Base-by-base conservation (phyloP, 202 grass and related monocot species). In the Elaeis oleifera region DNA sequence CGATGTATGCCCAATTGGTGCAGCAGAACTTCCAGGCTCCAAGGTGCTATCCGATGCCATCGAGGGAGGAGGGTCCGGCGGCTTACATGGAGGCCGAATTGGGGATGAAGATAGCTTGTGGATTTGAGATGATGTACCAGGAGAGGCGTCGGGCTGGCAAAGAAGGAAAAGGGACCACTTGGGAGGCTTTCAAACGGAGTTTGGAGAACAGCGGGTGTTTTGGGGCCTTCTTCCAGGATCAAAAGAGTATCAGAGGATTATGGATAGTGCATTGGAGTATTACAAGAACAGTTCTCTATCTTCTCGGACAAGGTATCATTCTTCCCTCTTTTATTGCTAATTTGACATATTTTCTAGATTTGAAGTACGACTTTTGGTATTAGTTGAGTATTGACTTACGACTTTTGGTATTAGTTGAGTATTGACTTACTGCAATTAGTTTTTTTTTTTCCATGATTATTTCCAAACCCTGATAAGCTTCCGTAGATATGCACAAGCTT, bases 71-170 rank as follows among this genome's bases (percentile, higher is more conserved):
- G 7, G 78, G 81, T 18, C 77, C 61, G 0, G 68, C 78, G n/a
- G 85, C 66, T 57, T 97, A 74, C 64, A n/a, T 59, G 7, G 92
- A 97, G 70, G 82, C 88, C 18, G 92, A 97, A 56, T 63, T 97
- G 65, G 92, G 92, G 1, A 77, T 97, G 87, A 97, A 97, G 62
- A 91, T 97, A 59, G 77, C 88, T 1, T 97, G 88, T 1, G 92
- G 92, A 26, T 86, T 97, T 53, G 92, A 97, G 78, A 97, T 92
- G 92, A 89, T 97, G 81, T 97, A 97, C 22, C 88, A 97, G 80
- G 88, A 86, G 64, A 97, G 87, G 63, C 50, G 27, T 24, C 63
- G 49, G 5, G 64, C 86, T 63, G 81, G 61, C 11, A 71, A 77
- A 58, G 77, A 89, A 92, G 87, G 84, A 9, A 91, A 68, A 73